phyloP scores from a whole-genome alignment of 495 filamentous ascomycete species.

The Letharia lupina region DNA sequence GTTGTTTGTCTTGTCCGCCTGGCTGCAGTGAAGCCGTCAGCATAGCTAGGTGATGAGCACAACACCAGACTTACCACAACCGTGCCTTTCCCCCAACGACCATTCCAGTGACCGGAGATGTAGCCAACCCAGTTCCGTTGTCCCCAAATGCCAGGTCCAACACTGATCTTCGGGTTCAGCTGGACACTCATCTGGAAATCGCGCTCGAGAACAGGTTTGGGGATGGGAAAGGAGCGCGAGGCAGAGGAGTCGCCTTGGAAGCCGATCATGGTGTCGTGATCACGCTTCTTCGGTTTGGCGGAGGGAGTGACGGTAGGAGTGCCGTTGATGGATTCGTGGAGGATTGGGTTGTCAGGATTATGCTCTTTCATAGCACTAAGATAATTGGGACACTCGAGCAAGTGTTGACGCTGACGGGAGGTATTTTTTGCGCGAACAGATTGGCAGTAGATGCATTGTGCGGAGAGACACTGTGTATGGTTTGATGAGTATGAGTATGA shows the following conservation, averaged over 20 bases:
- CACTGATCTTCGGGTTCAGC: conserved; percentile 48
- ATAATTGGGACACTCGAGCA: conserved; percentile 48
- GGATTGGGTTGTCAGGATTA: conserved; percentile 49
- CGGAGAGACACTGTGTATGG: conserved; percentile 46
- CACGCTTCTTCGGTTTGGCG: conserved; percentile 26
- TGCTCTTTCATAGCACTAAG: conserved; percentile 51
- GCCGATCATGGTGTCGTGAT: conserved; percentile 28
- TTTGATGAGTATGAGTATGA: conserved; percentile 28
- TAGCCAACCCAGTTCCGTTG: conserved; percentile 52
- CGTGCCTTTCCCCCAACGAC: conserved; percentile 50
- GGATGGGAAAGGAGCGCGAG: conserved; percentile 42
- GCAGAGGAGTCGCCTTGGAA: conserved; percentile 24
- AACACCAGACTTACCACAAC: conserved; percentile 42
- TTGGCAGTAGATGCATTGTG: conserved; percentile 52
- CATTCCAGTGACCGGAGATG: conserved; percentile 52
- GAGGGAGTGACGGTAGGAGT: conserved; percentile 33
- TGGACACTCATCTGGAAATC: conserved; percentile 58
- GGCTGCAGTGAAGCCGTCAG: conserved; percentile 33
- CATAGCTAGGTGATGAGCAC: background rate
- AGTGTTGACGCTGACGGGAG: conserved; percentile 46
- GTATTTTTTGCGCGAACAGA: conserved; percentile 51
- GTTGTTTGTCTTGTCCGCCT: conserved; percentile 52
- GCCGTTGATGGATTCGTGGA: conserved; percentile 49
- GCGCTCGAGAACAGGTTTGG: conserved; percentile 47
- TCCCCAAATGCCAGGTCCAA: conserved; percentile 47